phyloP scores from a whole-genome alignment of 371 early-diverging fungal species.

The Mucor piriformis region DNA sequence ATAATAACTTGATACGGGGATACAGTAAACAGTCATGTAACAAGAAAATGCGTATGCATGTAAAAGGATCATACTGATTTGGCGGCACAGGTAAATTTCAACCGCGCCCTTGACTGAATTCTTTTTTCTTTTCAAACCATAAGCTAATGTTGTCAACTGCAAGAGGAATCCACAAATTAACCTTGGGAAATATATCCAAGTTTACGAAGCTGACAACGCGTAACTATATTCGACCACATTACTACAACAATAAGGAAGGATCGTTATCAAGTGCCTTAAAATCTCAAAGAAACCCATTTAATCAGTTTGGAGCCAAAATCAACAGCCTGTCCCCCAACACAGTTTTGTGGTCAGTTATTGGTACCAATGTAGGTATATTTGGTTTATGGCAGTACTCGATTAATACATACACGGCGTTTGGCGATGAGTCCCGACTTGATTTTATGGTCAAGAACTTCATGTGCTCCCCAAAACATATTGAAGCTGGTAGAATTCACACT shows the following conservation, averaged over 20 bases:
- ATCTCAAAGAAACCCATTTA: constrained; percentile 30
- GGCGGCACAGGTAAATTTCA: too few relatives aligned
- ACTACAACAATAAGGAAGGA: constrained; percentile 20
- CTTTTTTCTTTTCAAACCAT: too few relatives aligned
- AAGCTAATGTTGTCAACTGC: too few relatives aligned
- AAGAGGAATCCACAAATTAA: too few relatives aligned
- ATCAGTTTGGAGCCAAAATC: constrained; percentile 26
- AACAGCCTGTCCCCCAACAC: constrained; percentile 41
- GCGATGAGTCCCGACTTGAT: constrained; percentile 42
- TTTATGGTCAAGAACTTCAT: constrained; percentile 56
- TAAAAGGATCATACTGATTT: too few relatives aligned
- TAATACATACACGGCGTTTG: constrained; percentile 45
- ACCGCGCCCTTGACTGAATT: too few relatives aligned
- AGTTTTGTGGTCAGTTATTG: constrained; percentile 49
- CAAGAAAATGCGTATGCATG: too few relatives aligned
- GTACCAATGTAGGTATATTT: constrained; percentile 53
- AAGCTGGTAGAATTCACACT: constrained; percentile 48
- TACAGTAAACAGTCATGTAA: too few relatives aligned
- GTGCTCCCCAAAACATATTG: constrained; percentile 35
- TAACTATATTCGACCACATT: constrained; percentile 37
- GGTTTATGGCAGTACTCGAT: constrained; percentile 58
- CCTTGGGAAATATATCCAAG: too few relatives aligned
- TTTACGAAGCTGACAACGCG: neutral
- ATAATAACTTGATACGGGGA: too few relatives aligned
- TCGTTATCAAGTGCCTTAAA: constrained; percentile 25